Evolutionary conservation across 1,139 yeast genomes (phyloP), one percentile per base, ranked within the genome.

Genomic region (Blastobotrys serpentis): DNA sequence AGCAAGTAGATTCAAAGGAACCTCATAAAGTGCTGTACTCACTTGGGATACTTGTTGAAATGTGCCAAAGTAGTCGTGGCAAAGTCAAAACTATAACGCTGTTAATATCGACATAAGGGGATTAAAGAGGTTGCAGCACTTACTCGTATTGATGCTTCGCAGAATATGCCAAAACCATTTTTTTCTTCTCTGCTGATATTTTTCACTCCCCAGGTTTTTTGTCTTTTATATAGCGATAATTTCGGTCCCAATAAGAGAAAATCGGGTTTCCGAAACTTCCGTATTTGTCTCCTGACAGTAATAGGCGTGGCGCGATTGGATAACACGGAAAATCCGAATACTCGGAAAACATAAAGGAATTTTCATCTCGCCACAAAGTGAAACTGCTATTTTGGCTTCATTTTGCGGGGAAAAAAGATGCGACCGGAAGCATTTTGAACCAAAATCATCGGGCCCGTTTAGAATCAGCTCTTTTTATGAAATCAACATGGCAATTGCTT

Each of bases 21-120:
- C n/a, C n/a, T n/a, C n/a, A n/a, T n/a, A n/a, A n/a, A n/a, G n/a
- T n/a, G n/a, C n/a, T n/a, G n/a, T 10, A 56, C 60, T 38, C 49
- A 57, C 60, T 59, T 59, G 23, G 63, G 63, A 43, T 59, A 59
- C 47, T 58, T 58, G 56, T 59, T 59, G 52, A 58, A 58, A 47
- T 55, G 53, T 21, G 63, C 63, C 41, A 59, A 43, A 32, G 58
- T 57, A 1, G 61, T 52, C 3, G 62, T 58, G 36, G 57, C 47
- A 47, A 59, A 59, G 44, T 57, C 58, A 42, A 54, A 59, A 42
- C 62, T 58, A 29, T 40, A 13, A 14, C 16, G 3, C 26, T 18
- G 11, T 10, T 17, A 21, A 25, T 26, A n/a, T 14, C 2, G 13
- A 7, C 7, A 17, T 6, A 16, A 4, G n/a, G n/a, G n/a, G n/a